phyloP scores from a whole-genome alignment of 2,329 filamentous ascomycete genomes.

The Amylocarpus encephaloides region DNA sequence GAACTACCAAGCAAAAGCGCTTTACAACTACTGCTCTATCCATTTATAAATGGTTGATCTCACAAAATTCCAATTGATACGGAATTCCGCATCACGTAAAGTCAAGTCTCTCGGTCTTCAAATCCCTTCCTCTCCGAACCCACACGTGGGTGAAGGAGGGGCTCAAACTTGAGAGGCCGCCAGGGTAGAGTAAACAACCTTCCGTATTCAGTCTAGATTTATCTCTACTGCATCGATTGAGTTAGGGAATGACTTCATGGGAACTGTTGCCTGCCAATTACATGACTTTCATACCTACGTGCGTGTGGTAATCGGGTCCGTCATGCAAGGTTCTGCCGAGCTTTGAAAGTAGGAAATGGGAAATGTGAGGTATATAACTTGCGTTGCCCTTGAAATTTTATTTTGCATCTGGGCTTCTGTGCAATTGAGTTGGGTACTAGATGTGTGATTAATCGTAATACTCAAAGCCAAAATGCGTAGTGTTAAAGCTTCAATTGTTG shows the following conservation, averaged over 20 bases:
- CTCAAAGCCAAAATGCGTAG: neutral
- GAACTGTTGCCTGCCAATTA: too few relatives aligned
- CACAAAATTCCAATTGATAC: too few relatives aligned
- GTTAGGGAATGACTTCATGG: too few relatives aligned
- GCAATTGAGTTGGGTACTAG: neutral
- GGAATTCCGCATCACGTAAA: too few relatives aligned
- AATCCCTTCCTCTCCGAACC: conserved; percentile 1
- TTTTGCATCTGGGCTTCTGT: neutral
- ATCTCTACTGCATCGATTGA: neutral
- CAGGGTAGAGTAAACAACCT: neutral
- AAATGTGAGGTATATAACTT: too few relatives aligned
- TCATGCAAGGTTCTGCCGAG: too few relatives aligned
- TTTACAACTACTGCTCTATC: too few relatives aligned
- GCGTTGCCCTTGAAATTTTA: neutral
- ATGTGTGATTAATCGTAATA: neutral
- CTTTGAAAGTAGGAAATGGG: too few relatives aligned
- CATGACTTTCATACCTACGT: too few relatives aligned
- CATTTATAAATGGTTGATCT: too few relatives aligned
- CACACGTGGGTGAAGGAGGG: conserved; percentile 1
- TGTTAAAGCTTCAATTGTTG: neutral
- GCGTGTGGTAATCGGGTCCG: too few relatives aligned
- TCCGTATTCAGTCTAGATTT: conserved; percentile 6
- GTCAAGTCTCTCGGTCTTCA: neutral
- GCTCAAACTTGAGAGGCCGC: neutral
- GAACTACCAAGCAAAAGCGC: too few relatives aligned